Evolutionary conservation across 768 basidiomycete genomes (phyloP).

Genomic region (Mycena kentingensis): DNA sequence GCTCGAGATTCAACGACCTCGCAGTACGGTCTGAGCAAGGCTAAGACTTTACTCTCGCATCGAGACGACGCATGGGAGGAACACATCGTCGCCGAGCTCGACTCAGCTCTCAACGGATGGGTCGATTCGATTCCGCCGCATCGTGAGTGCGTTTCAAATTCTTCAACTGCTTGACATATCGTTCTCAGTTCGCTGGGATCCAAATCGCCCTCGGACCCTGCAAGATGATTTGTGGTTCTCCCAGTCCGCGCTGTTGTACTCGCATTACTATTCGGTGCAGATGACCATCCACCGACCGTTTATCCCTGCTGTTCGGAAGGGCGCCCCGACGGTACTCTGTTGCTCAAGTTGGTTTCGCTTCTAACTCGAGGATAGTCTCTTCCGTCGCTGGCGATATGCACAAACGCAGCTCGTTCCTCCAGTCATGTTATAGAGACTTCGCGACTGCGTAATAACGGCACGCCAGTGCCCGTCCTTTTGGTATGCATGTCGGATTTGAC

Average conservation of each 20-base stretch:
- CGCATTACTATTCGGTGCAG: conserved; percentile 44
- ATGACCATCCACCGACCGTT: conserved; percentile 55
- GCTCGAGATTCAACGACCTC: no score
- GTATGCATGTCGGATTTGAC: not conserved
- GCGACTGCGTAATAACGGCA: conserved; percentile 24
- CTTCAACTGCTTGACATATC: conserved; percentile 47
- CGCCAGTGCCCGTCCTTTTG: conserved; percentile 14
- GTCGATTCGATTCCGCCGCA: conserved; percentile 61
- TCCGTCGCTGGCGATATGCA: conserved; percentile 54
- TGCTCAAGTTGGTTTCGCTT: not conserved
- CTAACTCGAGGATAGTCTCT: conserved; percentile 20
- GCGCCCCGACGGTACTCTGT: conserved; percentile 21
- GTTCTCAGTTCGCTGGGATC: conserved; percentile 44
- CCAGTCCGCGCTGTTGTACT: conserved; percentile 41
- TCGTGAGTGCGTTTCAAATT: conserved; percentile 44
- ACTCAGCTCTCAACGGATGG: conserved; percentile 78
- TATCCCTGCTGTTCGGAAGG: conserved; percentile 34
- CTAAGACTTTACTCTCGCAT: conserved; percentile 52
- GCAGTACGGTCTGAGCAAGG: conserved; percentile 69
- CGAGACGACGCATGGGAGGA: conserved; percentile 57
- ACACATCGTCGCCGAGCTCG: conserved; percentile 68
- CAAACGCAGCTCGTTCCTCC: conserved; percentile 53
- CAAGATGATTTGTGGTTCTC: conserved; percentile 38
- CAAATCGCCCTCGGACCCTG: conserved; percentile 33
- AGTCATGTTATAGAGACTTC: conserved; percentile 43